phyloP scores from a whole-genome alignment of 129 eudicot species.

The Artemisia annua region DNA sequence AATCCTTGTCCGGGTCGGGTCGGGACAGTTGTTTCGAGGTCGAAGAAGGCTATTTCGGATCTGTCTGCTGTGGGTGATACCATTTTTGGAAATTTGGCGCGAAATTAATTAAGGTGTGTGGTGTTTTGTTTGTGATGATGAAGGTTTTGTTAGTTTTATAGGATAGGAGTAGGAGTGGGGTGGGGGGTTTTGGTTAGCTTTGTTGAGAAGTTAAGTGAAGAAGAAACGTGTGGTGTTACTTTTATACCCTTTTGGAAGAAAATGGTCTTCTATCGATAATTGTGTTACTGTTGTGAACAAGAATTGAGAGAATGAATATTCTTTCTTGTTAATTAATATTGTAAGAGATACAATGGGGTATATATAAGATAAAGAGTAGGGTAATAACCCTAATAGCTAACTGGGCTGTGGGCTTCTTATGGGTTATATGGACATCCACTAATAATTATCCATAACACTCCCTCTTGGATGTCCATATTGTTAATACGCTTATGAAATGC shows the following conservation, averaged over 20 bases:
- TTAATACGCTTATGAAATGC: no score
- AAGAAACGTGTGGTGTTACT: constrained; percentile 39
- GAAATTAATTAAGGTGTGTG: background rate
- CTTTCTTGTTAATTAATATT: no score
- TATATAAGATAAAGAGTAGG: no score
- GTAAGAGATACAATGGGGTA: no score
- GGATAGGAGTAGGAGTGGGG: background rate
- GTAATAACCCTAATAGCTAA: no score
- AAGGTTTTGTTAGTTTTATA: constrained; percentile 23
- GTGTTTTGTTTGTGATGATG: background rate
- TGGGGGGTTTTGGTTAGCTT: constrained; percentile 20
- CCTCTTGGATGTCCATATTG: no score
- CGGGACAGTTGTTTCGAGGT: constrained; percentile 88
- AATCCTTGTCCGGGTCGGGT: constrained; percentile 69
- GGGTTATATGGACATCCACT: no score
- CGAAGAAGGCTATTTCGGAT: constrained; percentile 84
- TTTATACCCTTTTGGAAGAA: constrained; percentile 35
- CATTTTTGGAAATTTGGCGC: constrained; percentile 32
- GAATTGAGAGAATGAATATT: no score
- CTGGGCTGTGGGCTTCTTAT: no score
- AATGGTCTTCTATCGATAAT: constrained; percentile 6
- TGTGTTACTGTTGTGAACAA: no score
- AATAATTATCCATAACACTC: no score
- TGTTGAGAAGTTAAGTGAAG: constrained; percentile 27
- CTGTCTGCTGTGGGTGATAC: constrained; percentile 33